A percentile compares a stretch with the other conserved stretches of the same genome.
Evolutionary conservation across 495 filamentous ascomycete genomes (phyloP).

Genomic region (Penicillium alfredii): DNA sequence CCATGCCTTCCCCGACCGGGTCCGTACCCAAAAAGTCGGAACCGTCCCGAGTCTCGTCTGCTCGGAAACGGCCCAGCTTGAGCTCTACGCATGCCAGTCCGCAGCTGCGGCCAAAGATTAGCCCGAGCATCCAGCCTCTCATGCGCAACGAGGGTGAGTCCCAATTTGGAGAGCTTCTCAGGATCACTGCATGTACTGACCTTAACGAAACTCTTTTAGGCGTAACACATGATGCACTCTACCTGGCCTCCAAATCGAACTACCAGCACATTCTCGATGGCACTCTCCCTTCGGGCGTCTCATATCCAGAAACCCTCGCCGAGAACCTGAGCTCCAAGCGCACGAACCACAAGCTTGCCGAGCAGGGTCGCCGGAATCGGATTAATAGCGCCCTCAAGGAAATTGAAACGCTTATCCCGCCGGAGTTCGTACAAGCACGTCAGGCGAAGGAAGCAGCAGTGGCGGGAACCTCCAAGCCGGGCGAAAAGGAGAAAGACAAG

Average conservation of each 20-base stretch:
- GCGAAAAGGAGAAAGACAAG: constrained; percentile 45
- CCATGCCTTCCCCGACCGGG: constrained; percentile 43
- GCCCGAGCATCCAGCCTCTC: constrained; percentile 87
- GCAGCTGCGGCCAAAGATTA: constrained; percentile 85
- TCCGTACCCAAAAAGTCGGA: constrained; percentile 37
- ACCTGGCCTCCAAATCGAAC: constrained; percentile 90
- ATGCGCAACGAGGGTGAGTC: constrained; percentile 68
- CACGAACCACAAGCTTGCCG: constrained; percentile 95
- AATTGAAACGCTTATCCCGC: constrained; percentile 76
- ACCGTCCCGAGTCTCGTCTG: constrained; percentile 26
- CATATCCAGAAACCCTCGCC: constrained; percentile 83
- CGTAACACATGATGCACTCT: constrained; percentile 63
- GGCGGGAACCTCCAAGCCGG: constrained; percentile 25
- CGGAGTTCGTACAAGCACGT: constrained; percentile 35
- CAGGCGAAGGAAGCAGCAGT: constrained; percentile 29
- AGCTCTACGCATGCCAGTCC: constrained; percentile 76
- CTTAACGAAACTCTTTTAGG: constrained; percentile 27
- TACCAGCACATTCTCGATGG: constrained; percentile 97
- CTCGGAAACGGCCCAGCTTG: constrained; percentile 64
- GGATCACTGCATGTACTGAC: no score
- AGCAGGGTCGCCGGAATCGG: constrained; percentile 89
- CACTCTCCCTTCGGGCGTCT: constrained; percentile 80
- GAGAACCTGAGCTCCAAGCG: constrained; percentile 94
- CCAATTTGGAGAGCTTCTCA: no score
- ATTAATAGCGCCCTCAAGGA: constrained; percentile 93